A percentile compares a stretch with the other conserved stretches of the same genome.
phyloP scores from a whole-genome alignment of 2,329 filamentous ascomycete genomes.

The Alternaria gansuensis region DNA sequence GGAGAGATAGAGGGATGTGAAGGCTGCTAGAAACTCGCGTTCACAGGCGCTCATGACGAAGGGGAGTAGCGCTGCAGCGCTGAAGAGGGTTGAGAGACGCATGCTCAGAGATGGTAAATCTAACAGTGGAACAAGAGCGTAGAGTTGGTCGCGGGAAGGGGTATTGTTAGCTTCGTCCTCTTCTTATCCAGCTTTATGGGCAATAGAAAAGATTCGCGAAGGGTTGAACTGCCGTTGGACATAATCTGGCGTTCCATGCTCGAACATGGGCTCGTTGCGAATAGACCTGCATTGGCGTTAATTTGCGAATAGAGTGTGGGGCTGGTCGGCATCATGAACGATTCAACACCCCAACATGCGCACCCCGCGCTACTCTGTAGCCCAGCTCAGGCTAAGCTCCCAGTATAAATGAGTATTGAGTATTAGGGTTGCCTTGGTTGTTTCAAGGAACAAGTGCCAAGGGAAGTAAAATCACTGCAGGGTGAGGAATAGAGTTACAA shows the following conservation, averaged over 20 bases:
- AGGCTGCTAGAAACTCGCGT: slow-evolving; percentile 26
- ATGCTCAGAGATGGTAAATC: rapidly evolving
- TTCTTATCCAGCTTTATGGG: not conserved
- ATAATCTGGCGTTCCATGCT: not conserved
- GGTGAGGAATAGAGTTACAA: not conserved
- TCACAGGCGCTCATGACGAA: slow-evolving; percentile 4
- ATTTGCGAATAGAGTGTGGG: slow-evolving; percentile 19
- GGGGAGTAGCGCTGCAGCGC: not conserved
- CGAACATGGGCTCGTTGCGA: not conserved
- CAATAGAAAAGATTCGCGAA: too few relatives aligned
- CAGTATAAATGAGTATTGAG: too few relatives aligned
- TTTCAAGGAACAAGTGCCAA: not conserved
- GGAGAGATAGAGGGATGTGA: slow-evolving; percentile 27
- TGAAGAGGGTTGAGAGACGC: not conserved
- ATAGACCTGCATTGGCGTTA: slow-evolving; percentile 3
- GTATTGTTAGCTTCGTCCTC: rapidly evolving
- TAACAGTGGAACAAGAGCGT: not conserved
- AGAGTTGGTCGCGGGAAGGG: rapidly evolving
- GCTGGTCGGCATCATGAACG: slow-evolving; percentile 4
- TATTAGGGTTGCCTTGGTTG: too few relatives aligned
- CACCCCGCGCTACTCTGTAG: not conserved
- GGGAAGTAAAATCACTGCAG: not conserved
- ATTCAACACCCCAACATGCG: not conserved
- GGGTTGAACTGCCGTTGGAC: not conserved
- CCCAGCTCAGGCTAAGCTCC: rapidly evolving